Conservation (phyloP, 1,284 basidiomycete species). For the Trichosporon faecale region DNA sequence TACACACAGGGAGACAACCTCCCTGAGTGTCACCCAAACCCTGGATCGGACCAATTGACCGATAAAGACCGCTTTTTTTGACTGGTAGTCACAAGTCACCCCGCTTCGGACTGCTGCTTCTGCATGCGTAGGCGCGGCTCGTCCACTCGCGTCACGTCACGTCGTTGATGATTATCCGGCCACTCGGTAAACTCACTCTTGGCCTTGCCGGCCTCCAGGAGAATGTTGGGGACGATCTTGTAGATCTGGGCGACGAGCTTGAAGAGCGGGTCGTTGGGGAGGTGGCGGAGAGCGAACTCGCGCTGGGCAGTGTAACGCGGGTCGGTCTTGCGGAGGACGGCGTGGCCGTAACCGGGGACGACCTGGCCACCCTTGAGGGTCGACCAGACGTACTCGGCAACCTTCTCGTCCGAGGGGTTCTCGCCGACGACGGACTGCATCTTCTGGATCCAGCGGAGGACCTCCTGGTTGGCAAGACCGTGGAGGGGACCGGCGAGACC, state of each 20-base stretch:
- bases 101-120: background rate
- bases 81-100: background rate
- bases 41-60: constrained; percentile 10
- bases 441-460: constrained; percentile 79
- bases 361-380: constrained; percentile 88
- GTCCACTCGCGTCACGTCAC: constrained; percentile 7
- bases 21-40: background rate
- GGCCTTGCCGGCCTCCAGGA: constrained; percentile 89
- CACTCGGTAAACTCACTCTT: constrained; percentile 67
- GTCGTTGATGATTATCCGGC: constrained; percentile 33
- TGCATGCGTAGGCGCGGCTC: background rate
- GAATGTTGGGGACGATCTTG: constrained; percentile 86
- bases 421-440: constrained; percentile 83
- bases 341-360: constrained; percentile 93
- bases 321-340: constrained; percentile 94
- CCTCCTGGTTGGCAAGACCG: constrained; percentile 91
- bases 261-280: constrained; percentile 83
- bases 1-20: background rate
- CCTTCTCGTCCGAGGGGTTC: constrained; percentile 73
- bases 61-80: constrained; percentile 7
- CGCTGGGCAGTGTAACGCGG: constrained; percentile 95
- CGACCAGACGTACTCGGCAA: constrained; percentile 89
- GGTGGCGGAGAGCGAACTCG: constrained; percentile 86
- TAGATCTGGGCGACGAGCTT: constrained; percentile 90
- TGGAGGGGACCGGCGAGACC: constrained; percentile 97